Evolutionary conservation across 2,329 filamentous ascomycete species (phyloP).

Genomic region (Mycosphaerella arachidis): DNA sequence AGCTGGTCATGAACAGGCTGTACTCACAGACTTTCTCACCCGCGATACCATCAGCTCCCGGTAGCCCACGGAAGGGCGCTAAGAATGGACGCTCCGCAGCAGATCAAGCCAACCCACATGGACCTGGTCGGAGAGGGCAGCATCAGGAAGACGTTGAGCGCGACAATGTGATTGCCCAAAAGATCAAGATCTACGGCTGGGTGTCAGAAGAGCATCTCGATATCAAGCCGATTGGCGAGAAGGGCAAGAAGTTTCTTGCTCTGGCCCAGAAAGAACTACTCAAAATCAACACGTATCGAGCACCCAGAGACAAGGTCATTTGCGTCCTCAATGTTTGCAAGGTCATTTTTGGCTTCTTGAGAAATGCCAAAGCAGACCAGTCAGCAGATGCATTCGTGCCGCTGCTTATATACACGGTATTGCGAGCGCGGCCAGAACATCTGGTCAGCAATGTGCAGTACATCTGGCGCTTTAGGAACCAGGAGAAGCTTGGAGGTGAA

Average conservation of each 20-base stretch:
- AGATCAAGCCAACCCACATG: conserved; percentile 45
- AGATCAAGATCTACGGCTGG: conserved; percentile 96
- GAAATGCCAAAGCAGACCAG: conserved; percentile 87
- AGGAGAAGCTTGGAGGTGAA: conserved; percentile 95
- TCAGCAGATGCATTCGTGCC: conserved; percentile 96
- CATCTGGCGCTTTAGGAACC: conserved; percentile 92
- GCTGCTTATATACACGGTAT: conserved; percentile 88
- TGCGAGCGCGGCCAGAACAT: conserved; percentile 91
- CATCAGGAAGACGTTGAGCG: conserved; percentile 97
- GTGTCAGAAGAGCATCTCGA: conserved; percentile 89
- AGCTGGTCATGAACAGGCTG: conserved; percentile 95
- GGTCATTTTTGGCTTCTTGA: conserved; percentile 92
- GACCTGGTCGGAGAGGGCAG: conserved; percentile 83
- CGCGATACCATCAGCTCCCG: conserved; percentile 75
- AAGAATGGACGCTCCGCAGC: conserved; percentile 51
- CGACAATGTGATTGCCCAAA: conserved; percentile 92
- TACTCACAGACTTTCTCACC: conserved; percentile 97
- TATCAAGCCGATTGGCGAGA: conserved; percentile 77
- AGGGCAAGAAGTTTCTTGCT: conserved; percentile 79
- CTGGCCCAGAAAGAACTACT: conserved; percentile 90
- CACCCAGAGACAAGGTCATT: conserved; percentile 97
- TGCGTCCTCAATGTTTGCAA: conserved; percentile 99
- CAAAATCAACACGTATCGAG: conserved; percentile 94
- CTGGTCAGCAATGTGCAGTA: conserved; percentile 97
- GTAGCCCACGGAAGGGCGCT: conserved; percentile 63